Conservation (phyloP, 768 basidiomycete genomes). For the Tulasnella sp. region DNA sequence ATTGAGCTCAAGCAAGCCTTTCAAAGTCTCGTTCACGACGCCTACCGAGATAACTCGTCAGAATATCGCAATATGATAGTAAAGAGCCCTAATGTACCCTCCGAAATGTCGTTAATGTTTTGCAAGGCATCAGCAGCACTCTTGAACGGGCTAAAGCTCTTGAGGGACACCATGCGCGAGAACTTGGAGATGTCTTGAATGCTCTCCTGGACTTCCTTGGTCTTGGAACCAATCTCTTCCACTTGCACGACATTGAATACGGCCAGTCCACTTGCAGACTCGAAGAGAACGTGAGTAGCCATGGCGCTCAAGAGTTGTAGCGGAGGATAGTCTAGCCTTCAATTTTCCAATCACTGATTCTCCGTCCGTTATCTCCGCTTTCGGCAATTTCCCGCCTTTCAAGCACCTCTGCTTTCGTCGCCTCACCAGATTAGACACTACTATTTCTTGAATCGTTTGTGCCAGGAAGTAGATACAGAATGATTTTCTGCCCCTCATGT, state of each 20-base stretch:
- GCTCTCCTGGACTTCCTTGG: conserved; percentile 69
- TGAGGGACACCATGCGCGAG: conserved; percentile 78
- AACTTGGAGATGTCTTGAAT: conserved; percentile 82
- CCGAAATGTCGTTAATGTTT: conserved; percentile 92
- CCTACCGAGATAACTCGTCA: conserved; percentile 35
- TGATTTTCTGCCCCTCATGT: conserved; percentile 94
- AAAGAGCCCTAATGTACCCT: conserved; percentile 45
- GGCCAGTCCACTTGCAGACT: conserved; percentile 89
- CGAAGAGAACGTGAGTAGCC: conserved; percentile 77
- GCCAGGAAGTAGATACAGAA: conserved; percentile 22
- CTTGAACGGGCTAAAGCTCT: conserved; percentile 91
- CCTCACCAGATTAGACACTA: too few species aligned
- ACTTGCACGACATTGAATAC: conserved; percentile 77
- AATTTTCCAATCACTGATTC: neutral
- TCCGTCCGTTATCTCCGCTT: neutral
- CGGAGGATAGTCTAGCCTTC: neutral
- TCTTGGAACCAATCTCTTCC: conserved; percentile 78
- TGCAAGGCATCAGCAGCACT: conserved; percentile 88
- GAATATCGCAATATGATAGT: neutral
- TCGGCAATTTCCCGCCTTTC: neutral
- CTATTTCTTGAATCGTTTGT: neutral
- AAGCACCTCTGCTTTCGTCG: neutral
- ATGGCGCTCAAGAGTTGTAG: conserved; percentile 34
- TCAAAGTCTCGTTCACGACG: conserved; percentile 72
- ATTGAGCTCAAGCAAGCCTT: conserved; percentile 77